A percentile compares a stretch with the other conserved stretches of the same genome.
Evolutionary conservation across 768 basidiomycete species (phyloP).

Genomic region (Naganishia friedmannii): DNA sequence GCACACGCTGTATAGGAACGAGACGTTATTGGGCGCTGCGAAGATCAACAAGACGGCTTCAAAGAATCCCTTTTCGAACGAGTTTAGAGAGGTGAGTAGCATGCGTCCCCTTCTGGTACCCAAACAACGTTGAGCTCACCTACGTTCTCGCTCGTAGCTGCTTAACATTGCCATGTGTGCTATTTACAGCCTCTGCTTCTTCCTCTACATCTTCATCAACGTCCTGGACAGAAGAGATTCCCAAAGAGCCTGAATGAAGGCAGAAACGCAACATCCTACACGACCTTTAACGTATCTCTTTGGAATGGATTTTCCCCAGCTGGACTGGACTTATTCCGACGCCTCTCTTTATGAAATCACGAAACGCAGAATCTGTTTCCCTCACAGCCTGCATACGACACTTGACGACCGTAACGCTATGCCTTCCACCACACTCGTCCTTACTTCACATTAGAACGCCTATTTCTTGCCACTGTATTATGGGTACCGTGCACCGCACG

Average conservation of each 20-base stretch:
- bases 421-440: not conserved
- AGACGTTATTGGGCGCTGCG: slow-evolving; percentile 10
- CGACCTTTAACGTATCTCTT: no score
- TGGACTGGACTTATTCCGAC: not conserved
- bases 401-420: not conserved
- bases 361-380: not conserved
- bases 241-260: not conserved
- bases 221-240: slow-evolving; percentile 9
- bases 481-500: not conserved
- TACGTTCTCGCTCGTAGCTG: not conserved
- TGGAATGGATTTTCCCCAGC: not conserved
- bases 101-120: no score
- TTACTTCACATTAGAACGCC: not conserved
- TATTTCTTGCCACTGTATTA: slow-evolving; percentile 17
- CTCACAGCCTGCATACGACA: not conserved
- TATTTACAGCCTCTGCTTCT: slow-evolving; percentile 7
- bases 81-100: slow-evolving; percentile 9
- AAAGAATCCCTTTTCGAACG: slow-evolving; percentile 15
- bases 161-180: slow-evolving; percentile 17
- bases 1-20: slow-evolving; percentile 8
- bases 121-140: no score
- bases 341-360: not conserved
- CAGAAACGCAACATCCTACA: not conserved
- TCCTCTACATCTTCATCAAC: slow-evolving; percentile 9
- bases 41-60: slow-evolving; percentile 17